Evolutionary conservation across 306 rosid genomes (phyloP).

Genomic region (Dryas octopetala): DNA sequence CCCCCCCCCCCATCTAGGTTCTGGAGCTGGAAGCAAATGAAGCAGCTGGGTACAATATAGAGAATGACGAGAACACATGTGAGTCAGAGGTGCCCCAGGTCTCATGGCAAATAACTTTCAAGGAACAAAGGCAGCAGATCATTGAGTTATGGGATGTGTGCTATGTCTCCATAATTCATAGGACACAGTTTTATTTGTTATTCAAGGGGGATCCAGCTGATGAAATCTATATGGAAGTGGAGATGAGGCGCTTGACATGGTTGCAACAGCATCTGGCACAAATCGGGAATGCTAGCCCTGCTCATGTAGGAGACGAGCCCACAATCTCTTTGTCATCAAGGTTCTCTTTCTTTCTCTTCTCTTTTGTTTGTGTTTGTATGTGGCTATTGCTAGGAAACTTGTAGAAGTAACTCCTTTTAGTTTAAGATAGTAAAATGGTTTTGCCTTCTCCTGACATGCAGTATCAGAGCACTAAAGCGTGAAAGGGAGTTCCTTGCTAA

Average conservation of each 20-base stretch:
- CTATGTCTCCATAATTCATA: slow-evolving; percentile 87
- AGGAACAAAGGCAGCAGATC: slow-evolving; percentile 78
- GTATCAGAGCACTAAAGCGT: slow-evolving; percentile 71
- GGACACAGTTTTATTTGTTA: slow-evolving; percentile 92
- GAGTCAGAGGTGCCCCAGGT: slow-evolving; percentile 61
- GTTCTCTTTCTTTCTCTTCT: slow-evolving; percentile 37
- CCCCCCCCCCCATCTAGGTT: slow-evolving; percentile 45
- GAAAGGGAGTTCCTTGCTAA: slow-evolving; percentile 96
- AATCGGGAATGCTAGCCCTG: slow-evolving; percentile 91
- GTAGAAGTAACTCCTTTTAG: neutral
- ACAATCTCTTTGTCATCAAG: slow-evolving; percentile 86
- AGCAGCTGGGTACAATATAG: slow-evolving; percentile 73
- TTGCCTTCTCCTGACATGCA: slow-evolving; percentile 36
- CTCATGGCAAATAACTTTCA: slow-evolving; percentile 80
- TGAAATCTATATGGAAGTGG: slow-evolving; percentile 96
- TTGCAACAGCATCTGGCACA: slow-evolving; percentile 87
- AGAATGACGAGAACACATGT: slow-evolving; percentile 55
- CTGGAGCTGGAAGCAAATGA: slow-evolving; percentile 98
- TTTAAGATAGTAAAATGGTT: neutral
- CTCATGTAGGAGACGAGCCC: slow-evolving; percentile 79
- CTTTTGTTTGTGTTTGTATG: neutral
- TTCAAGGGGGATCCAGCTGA: slow-evolving; percentile 95
- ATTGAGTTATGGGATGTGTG: slow-evolving; percentile 93
- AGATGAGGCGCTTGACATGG: slow-evolving; percentile 94
- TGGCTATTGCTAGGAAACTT: neutral